phyloP scores from a whole-genome alignment of 495 filamentous ascomycete species.

The Evansstolkia leycettana region DNA sequence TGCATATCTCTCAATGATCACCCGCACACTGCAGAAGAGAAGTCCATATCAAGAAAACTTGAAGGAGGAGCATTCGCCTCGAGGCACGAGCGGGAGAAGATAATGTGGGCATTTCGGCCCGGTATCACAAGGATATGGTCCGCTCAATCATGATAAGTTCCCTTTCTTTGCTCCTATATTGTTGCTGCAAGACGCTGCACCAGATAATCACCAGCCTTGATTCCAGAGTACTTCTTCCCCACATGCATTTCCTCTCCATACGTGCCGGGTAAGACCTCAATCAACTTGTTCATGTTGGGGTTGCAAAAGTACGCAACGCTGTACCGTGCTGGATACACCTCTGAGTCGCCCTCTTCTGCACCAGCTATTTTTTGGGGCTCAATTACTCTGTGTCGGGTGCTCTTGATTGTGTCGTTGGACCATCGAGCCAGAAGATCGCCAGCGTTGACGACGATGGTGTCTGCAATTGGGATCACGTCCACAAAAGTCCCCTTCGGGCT shows the following conservation, averaged over 20 bases:
- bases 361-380: slow-evolving; percentile 47
- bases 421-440: slow-evolving; percentile 81
- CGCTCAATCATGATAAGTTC: too few relatives aligned
- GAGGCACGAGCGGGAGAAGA: too few relatives aligned
- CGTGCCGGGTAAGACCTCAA: slow-evolving; percentile 82
- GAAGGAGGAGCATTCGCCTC: too few relatives aligned
- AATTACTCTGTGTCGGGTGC: slow-evolving; percentile 80
- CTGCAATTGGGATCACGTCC: slow-evolving; percentile 69
- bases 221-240: slow-evolving; percentile 65
- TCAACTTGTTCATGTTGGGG: slow-evolving; percentile 64
- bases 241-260: slow-evolving; percentile 46
- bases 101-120: too few relatives aligned
- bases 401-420: slow-evolving; percentile 83
- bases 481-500: slow-evolving; percentile 67
- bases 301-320: slow-evolving; percentile 78
- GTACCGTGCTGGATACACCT: slow-evolving; percentile 32
- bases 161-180: slow-evolving; percentile 28
- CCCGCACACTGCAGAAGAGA: too few relatives aligned
- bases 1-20: too few relatives aligned
- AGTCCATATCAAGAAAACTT: too few relatives aligned
- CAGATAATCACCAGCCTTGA: slow-evolving; percentile 75
- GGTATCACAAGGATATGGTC: too few relatives aligned
- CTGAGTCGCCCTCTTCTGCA: slow-evolving; percentile 9
- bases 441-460: slow-evolving; percentile 82
- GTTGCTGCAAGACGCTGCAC: slow-evolving; percentile 69